Evolutionary conservation across 2,329 filamentous ascomycete species (phyloP).

Genomic region (Rhynchosporium agropyri): DNA sequence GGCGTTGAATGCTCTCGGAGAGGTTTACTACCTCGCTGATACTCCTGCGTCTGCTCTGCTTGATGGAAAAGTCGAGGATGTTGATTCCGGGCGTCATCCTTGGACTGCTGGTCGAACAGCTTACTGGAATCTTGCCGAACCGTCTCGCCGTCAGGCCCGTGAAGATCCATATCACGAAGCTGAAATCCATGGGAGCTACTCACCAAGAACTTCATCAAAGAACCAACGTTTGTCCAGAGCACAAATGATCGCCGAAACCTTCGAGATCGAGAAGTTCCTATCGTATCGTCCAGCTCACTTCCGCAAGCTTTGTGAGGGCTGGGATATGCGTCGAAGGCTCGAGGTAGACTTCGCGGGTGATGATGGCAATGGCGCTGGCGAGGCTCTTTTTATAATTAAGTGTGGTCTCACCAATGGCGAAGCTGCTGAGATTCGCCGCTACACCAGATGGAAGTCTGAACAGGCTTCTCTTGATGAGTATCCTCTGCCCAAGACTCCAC

Average conservation of each 20-base stretch:
- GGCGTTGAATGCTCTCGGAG: conserved; percentile 89
- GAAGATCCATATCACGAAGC: conserved; percentile 74
- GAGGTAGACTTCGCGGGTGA: conserved; percentile 89
- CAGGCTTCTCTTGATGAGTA: conserved; percentile 40
- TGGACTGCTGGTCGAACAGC: conserved; percentile 81
- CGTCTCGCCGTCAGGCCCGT: conserved; percentile 71
- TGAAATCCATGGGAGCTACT: conserved; percentile 72
- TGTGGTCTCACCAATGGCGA: conserved; percentile 54
- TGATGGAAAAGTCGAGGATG: conserved; percentile 47
- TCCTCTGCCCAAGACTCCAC: conserved; percentile 39
- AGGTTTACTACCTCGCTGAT: conserved; percentile 82
- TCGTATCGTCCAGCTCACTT: conserved; percentile 76
- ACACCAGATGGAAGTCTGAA: conserved; percentile 53
- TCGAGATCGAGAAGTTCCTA: conserved; percentile 78
- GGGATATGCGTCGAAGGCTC: conserved; percentile 87
- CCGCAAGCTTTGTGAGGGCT: conserved; percentile 74
- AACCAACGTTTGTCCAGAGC: conserved; percentile 70
- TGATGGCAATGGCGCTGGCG: conserved; percentile 74
- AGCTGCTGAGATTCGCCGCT: conserved; percentile 56
- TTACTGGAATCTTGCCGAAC: conserved; percentile 79
- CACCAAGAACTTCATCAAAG: conserved; percentile 75
- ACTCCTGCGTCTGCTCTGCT: conserved; percentile 60
- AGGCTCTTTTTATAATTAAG: conserved; percentile 73
- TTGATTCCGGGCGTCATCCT: conserved; percentile 65
- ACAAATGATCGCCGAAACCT: conserved; percentile 75